Percentiles rank a stretch among this genome's conserved stretches.
Evolutionary conservation across 495 filamentous ascomycete species (phyloP).

Genomic region (Penicillium malachiteum): DNA sequence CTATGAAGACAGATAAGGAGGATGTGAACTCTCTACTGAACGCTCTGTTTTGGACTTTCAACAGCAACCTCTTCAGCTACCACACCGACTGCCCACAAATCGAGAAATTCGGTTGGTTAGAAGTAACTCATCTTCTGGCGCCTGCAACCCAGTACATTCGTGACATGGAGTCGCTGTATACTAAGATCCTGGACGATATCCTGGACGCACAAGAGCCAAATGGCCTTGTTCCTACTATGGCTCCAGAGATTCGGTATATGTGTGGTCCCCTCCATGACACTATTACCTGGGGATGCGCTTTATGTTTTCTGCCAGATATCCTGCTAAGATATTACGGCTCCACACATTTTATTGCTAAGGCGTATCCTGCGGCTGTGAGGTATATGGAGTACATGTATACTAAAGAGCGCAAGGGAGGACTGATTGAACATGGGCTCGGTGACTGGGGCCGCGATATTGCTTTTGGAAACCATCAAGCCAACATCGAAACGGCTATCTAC

Average conservation of each 20-base stretch:
- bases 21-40: constrained; percentile 27
- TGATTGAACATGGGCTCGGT: constrained; percentile 30
- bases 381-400: constrained; percentile 33
- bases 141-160: constrained; percentile 32
- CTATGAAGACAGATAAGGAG: constrained; percentile 27
- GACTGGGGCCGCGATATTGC: constrained; percentile 33
- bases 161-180: constrained; percentile 30
- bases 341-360: constrained; percentile 22
- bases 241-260: constrained; percentile 32
- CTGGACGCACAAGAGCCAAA: constrained; percentile 27
- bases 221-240: constrained; percentile 31
- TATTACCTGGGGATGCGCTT: constrained; percentile 31
- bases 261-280: constrained; percentile 33
- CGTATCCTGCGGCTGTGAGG: constrained; percentile 22
- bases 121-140: constrained; percentile 29
- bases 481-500: constrained; percentile 33
- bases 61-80: constrained; percentile 32
- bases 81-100: constrained; percentile 35
- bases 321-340: constrained; percentile 26
- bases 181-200: constrained; percentile 32
- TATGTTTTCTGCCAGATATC: constrained; percentile 27
- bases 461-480: constrained; percentile 31
- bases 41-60: constrained; percentile 27
- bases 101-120: constrained; percentile 33
- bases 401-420: constrained; percentile 25